Conservation (phyloP, 306 rosid species). For the Lotus japonicus region DNA sequence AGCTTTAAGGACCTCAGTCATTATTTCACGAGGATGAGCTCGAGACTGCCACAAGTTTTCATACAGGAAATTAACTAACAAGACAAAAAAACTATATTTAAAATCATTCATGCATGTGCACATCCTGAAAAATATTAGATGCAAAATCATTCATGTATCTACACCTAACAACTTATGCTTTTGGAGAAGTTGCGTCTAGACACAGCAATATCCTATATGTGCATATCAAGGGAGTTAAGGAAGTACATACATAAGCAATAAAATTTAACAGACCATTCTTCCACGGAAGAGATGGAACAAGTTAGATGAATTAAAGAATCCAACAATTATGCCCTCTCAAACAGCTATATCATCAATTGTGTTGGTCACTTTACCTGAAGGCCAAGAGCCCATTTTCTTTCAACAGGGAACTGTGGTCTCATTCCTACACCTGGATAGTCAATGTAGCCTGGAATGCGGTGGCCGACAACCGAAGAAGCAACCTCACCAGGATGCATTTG, state of each 20-base stretch:
- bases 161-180: not conserved
- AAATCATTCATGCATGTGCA: too few species aligned
- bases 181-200: not conserved
- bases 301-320: constrained; percentile 5
- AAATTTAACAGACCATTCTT: not conserved
- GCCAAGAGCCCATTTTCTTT: constrained; percentile 97
- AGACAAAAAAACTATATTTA: not conserved
- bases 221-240: not conserved
- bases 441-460: constrained; percentile 61
- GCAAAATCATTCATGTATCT: not conserved
- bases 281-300: constrained; percentile 2
- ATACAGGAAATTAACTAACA: constrained; percentile 13
- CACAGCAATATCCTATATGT: not conserved
- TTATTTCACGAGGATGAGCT: constrained; percentile 92
- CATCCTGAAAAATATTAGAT: not conserved
- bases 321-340: constrained; percentile 13
- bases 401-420: constrained; percentile 62
- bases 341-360: not conserved
- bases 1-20: constrained; percentile 92
- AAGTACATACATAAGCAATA: constrained; percentile 1
- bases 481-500: constrained; percentile 50
- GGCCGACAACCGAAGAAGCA: constrained; percentile 59
- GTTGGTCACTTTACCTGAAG: constrained; percentile 60
- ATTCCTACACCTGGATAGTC: constrained; percentile 58
- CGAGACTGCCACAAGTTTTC: constrained; percentile 51